These are phyloP conservation scores for Boletus reticuloceps DNA, from an alignment of 768 basidiomycete genomes.

Conservation along the genomic window DNA sequence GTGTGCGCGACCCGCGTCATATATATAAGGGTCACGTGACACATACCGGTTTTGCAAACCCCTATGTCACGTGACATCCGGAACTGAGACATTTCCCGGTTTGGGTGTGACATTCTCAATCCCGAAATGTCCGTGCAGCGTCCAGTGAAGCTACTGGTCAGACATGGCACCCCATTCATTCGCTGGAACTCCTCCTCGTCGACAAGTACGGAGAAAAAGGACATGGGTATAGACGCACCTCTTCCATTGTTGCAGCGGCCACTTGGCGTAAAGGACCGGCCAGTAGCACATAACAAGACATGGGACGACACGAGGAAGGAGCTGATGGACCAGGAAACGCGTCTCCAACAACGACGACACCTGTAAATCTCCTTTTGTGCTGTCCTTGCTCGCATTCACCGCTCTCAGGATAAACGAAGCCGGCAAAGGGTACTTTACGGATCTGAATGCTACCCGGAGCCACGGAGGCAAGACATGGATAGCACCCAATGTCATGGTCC, in stretches of 20 bases:
- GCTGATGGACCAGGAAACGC: constrained; percentile 66
- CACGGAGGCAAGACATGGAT: constrained; percentile 96
- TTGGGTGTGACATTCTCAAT: constrained; percentile 15
- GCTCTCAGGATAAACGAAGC: constrained; percentile 53
- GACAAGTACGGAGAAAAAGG: neutral
- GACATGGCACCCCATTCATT: constrained; percentile 2
- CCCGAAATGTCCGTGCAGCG: constrained; percentile 21
- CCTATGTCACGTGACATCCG: constrained; percentile 2
- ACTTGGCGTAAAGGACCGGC: constrained; percentile 71
- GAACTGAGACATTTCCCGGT: constrained; percentile 8
- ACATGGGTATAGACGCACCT: constrained; percentile 5
- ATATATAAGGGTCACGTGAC: constrained; percentile 36
- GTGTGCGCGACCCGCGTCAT: constrained; percentile 27
- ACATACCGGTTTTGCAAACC: neutral
- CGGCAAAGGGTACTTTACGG: constrained; percentile 85
- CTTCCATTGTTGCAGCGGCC: constrained; percentile 56
- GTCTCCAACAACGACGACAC: constrained; percentile 68
- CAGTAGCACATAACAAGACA: constrained; percentile 56
- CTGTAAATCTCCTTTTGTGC: constrained; percentile 32
- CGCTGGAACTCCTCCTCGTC: constrained; percentile 24
- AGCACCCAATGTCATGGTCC: constrained; percentile 84
- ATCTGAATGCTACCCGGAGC: constrained; percentile 73
- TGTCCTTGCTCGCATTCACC: neutral
- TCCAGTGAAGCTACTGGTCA: constrained; percentile 7
- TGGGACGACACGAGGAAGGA: constrained; percentile 65